Conservation (phyloP, 345 rosid genomes). For the Hibiscus mutabilis region DNA sequence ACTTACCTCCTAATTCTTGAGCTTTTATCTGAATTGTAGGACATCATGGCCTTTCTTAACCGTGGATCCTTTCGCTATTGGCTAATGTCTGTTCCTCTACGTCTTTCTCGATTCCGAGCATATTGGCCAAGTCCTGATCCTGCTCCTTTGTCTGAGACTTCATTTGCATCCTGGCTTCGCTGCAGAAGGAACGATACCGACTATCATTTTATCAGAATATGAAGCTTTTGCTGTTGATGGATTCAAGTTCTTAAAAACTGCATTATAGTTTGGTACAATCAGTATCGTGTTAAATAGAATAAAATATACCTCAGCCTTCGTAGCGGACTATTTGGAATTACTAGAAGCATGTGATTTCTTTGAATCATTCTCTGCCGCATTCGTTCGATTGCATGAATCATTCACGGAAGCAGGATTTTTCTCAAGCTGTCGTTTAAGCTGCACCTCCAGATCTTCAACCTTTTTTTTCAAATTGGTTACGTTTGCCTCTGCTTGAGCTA, state of each 20-base stretch:
- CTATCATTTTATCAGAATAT: background rate
- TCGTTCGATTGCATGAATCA: constrained; percentile 34
- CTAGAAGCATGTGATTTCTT: constrained; percentile 19
- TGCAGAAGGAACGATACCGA: constrained; percentile 34
- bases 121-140: background rate
- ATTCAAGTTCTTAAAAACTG: background rate
- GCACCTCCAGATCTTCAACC: constrained; percentile 50
- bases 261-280: background rate
- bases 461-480: constrained; percentile 51
- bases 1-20: constrained; percentile 26
- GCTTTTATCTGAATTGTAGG: constrained; percentile 22
- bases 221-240: background rate
- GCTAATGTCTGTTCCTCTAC: background rate
- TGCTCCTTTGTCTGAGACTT: constrained; percentile 27
- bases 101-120: background rate
- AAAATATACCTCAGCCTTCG: constrained; percentile 63
- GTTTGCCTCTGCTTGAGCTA: constrained; percentile 58
- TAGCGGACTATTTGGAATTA: constrained; percentile 45
- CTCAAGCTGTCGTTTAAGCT: constrained; percentile 40
- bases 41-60: constrained; percentile 17
- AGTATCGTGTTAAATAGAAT: background rate
- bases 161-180: constrained; percentile 57
- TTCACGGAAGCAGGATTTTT: constrained; percentile 29
- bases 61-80: constrained; percentile 3
- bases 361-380: constrained; percentile 8